Evolutionary conservation across 2,329 filamentous ascomycete genomes (phyloP).

Genomic region (Colletotrichum higginsianum): DNA sequence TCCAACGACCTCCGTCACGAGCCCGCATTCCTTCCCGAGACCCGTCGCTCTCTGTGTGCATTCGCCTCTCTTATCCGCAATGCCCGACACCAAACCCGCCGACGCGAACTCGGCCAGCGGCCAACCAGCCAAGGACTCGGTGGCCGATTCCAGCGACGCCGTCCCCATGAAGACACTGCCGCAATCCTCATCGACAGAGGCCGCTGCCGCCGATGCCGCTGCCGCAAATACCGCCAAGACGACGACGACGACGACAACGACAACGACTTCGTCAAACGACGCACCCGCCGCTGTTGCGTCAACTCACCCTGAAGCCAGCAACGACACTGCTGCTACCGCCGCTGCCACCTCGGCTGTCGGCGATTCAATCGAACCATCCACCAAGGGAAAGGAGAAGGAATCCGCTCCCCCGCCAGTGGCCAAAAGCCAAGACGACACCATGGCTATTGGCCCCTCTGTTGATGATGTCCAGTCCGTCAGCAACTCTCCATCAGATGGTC

Average conservation of each 20-base stretch:
- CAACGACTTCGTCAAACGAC: conserved; percentile 20
- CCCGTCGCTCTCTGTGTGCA: conserved; percentile 31
- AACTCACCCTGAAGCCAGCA: conserved; percentile 13
- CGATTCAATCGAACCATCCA: conserved; percentile 36
- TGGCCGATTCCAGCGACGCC: conserved; percentile 55
- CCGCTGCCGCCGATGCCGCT: conserved; percentile 15
- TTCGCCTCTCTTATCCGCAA: conserved; percentile 46
- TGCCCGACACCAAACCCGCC: conserved; percentile 45
- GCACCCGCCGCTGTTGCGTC: conserved; percentile 21
- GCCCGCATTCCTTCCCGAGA: conserved; percentile 43
- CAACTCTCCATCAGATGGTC: conserved; percentile 51
- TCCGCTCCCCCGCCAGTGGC: conserved; percentile 46
- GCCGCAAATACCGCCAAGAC: conserved; percentile 32
- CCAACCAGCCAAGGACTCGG: conserved; percentile 45
- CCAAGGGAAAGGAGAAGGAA: conserved; percentile 55
- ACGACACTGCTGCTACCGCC: neutral
- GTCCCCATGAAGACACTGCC: conserved; percentile 55
- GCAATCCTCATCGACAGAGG: conserved; percentile 43
- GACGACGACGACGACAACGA: conserved; percentile 12
- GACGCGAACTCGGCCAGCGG: conserved; percentile 53
- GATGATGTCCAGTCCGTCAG: conserved; percentile 57
- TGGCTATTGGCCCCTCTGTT: conserved; percentile 62
- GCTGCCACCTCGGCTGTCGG: conserved; percentile 19
- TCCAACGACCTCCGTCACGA: conserved; percentile 44
- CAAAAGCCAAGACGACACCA: conserved; percentile 53